Conservation (phyloP, 768 basidiomycete genomes). For the Amylocystis lapponica region DNA sequence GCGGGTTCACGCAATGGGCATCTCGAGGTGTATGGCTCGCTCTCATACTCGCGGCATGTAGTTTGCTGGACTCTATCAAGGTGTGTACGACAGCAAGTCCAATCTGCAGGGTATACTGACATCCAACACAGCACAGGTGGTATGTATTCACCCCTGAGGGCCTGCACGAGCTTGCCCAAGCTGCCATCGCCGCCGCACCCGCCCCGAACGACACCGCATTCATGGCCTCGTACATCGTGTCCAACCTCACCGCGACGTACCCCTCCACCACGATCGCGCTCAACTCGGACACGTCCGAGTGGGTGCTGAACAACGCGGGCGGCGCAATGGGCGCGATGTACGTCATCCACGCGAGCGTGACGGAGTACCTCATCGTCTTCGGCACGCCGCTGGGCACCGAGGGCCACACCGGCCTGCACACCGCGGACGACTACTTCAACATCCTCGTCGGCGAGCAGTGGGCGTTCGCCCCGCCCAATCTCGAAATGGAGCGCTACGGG, state of each 20-base stretch:
- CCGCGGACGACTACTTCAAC: slow-evolving; percentile 97
- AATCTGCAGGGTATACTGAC: background rate
- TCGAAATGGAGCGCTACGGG: slow-evolving; percentile 82
- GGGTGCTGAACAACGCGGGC: slow-evolving; percentile 96
- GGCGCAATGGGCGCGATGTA: slow-evolving; percentile 99
- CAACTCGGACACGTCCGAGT: slow-evolving; percentile 61
- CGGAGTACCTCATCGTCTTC: slow-evolving; percentile 95
- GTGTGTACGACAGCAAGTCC: slow-evolving; percentile 28
- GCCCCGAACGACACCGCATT: slow-evolving; percentile 54
- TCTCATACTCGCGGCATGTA: slow-evolving; percentile 28
- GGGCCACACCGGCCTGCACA: slow-evolving; percentile 90
- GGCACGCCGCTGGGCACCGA: slow-evolving; percentile 96
- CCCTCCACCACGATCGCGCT: slow-evolving; percentile 51
- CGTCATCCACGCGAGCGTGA: slow-evolving; percentile 92
- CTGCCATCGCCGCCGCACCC: slow-evolving; percentile 57
- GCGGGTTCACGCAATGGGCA: slow-evolving; percentile 30
- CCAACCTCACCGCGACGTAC: slow-evolving; percentile 72
- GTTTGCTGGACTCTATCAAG: slow-evolving; percentile 60
- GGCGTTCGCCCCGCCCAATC: slow-evolving; percentile 77
- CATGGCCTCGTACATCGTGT: slow-evolving; percentile 78
- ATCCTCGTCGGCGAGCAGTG: slow-evolving; percentile 93
- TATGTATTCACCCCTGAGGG: slow-evolving; percentile 75
- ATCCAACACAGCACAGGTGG: slow-evolving; percentile 59
- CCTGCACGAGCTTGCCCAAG: slow-evolving; percentile 68
- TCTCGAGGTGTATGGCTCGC: slow-evolving; percentile 16